Conservation (phyloP, 495 filamentous ascomycete genomes). For the Penicillium verhagenii region DNA sequence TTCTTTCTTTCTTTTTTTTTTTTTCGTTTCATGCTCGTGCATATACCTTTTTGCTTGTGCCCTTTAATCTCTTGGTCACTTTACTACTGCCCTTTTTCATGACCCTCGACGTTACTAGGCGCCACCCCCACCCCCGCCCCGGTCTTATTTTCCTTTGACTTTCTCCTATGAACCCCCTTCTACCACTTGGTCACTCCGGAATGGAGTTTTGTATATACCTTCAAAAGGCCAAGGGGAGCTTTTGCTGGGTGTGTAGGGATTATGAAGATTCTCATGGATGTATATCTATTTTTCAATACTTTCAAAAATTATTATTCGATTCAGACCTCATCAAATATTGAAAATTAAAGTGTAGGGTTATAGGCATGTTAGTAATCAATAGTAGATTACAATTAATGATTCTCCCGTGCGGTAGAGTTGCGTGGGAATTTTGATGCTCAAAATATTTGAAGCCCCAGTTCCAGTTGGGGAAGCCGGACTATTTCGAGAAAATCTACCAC, state of each 20-base stretch:
- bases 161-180: not conserved
- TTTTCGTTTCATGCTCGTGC: not conserved
- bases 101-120: not conserved
- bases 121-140: not conserved
- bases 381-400: too few relatives aligned
- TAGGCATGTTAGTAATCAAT: too few relatives aligned
- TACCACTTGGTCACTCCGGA: not conserved
- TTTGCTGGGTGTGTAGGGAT: not conserved
- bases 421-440: too few relatives aligned
- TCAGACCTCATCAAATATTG: too few relatives aligned
- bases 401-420: too few relatives aligned
- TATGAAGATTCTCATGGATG: not conserved
- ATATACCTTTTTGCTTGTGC: not conserved
- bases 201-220: not conserved
- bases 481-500: too few relatives aligned
- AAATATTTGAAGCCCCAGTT: too few relatives aligned
- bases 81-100: not conserved
- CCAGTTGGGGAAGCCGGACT: too few relatives aligned
- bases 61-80: not conserved
- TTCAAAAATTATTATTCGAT: not conserved
- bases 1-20: too few relatives aligned
- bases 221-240: not conserved
- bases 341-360: too few relatives aligned
- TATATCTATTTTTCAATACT: not conserved
- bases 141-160: not conserved